Evolutionary conservation across 2,329 filamentous ascomycete species (phyloP).

Genomic region (Fusarium torulosum): DNA sequence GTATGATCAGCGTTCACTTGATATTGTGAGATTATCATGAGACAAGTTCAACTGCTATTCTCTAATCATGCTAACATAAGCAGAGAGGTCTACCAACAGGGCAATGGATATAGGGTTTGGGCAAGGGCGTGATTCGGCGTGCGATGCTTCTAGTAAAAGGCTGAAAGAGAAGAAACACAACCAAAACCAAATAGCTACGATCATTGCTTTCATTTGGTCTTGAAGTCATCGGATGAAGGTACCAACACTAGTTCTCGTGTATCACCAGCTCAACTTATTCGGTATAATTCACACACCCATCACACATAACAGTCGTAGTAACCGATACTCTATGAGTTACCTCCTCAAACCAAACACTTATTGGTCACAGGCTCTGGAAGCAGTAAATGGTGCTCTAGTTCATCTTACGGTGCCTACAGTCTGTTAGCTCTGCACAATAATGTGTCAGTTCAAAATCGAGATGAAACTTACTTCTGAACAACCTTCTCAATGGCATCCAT

Average conservation of each 20-base stretch:
- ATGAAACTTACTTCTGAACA: slow-evolving; percentile 72
- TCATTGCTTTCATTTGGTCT: neutral
- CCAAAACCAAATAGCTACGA: neutral
- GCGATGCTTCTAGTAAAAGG: neutral
- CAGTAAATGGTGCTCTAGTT: neutral
- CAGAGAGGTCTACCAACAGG: slow-evolving; percentile 3
- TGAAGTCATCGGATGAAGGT: neutral
- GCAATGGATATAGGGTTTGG: neutral
- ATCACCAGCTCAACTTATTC: neutral
- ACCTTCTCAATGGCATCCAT: slow-evolving; percentile 88
- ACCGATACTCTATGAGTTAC: neutral
- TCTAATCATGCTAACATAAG: neutral
- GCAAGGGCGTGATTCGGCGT: neutral
- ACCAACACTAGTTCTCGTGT: neutral
- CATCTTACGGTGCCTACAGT: slow-evolving; percentile 42
- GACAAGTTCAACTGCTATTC: neutral
- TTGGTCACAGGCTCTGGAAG: neutral
- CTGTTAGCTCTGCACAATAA: slow-evolving; percentile 18
- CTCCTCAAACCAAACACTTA: neutral
- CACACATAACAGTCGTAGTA: neutral
- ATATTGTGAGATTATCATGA: neutral
- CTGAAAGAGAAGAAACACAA: neutral
- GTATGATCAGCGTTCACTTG: neutral
- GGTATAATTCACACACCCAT: neutral
- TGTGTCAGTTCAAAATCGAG: fast-evolving